Evolutionary conservation across 257 asterid genomes (phyloP).

Genomic region (Fraxinus excelsior): DNA sequence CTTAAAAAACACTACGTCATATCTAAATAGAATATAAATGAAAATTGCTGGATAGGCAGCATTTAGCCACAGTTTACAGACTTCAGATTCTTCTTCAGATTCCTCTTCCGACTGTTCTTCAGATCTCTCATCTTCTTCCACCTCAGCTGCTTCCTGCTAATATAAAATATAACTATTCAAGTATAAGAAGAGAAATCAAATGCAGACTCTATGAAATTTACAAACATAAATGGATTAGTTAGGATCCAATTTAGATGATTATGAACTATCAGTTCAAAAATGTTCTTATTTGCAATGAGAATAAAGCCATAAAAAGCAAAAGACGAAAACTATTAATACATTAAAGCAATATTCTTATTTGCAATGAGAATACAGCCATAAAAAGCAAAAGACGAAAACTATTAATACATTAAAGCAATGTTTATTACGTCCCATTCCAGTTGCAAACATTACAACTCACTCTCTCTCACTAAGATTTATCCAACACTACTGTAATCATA

Average conservation of each 20-base stretch:
- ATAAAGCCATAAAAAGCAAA: neutral
- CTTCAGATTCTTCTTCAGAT: slow-evolving; percentile 67
- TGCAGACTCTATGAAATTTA: neutral
- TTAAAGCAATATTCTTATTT: neutral
- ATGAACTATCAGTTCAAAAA: slow-evolving; percentile 13
- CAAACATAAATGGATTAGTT: neutral
- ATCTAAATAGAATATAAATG: neutral
- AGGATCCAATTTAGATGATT: slow-evolving; percentile 5
- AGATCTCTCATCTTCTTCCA: slow-evolving; percentile 65
- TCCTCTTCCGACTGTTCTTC: slow-evolving; percentile 83
- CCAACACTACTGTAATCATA: neutral
- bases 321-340: neutral
- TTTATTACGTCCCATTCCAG: neutral
- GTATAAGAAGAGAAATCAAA: too few species aligned
- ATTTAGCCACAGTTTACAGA: slow-evolving; percentile 31
- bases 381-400: neutral
- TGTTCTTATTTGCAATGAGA: neutral
- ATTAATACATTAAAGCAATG: neutral
- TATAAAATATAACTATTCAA: slow-evolving; percentile 6
- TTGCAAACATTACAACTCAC: neutral
- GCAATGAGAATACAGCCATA: neutral
- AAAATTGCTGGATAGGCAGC: slow-evolving; percentile 3
- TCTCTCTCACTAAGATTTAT: neutral
- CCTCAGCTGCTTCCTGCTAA: slow-evolving; percentile 65
- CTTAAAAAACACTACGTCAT: neutral